phyloP scores from a whole-genome alignment of 176 grass and related monocot genomes.

The Phoenix dactylifera region DNA sequence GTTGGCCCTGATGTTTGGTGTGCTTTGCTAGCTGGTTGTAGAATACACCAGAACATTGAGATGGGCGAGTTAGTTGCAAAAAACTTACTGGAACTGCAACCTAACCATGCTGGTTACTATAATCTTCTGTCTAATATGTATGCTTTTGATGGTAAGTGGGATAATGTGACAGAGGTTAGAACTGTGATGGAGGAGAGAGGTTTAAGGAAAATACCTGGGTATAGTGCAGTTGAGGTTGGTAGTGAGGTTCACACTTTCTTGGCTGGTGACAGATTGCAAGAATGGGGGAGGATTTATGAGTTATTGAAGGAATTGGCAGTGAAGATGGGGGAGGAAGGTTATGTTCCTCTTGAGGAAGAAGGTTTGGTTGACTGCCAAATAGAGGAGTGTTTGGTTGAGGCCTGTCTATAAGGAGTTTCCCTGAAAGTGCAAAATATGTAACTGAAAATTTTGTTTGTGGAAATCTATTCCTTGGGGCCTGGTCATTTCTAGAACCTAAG shows the following conservation, averaged over 20 bases:
- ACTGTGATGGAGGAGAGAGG: conserved; percentile 24
- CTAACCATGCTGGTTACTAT: conserved; percentile 49
- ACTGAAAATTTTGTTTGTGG: too few species aligned
- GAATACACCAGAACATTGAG: conserved; percentile 26
- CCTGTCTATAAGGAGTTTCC: neutral
- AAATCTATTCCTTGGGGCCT: too few species aligned
- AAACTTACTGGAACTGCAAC: conserved; percentile 26
- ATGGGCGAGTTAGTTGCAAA: conserved; percentile 31
- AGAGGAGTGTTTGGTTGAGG: neutral
- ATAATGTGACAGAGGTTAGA: conserved; percentile 27
- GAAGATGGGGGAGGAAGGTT: neutral
- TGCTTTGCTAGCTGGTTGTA: conserved; percentile 61
- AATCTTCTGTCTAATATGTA: conserved; percentile 52
- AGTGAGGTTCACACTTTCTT: conserved; percentile 12
- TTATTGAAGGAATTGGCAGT: conserved; percentile 5
- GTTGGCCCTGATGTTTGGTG: conserved; percentile 43
- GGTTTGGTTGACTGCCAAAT: neutral
- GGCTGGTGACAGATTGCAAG: conserved; percentile 7
- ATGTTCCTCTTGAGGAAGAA: neutral
- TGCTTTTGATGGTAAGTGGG: conserved; percentile 54
- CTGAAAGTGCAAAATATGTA: too few species aligned
- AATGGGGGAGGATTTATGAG: neutral
- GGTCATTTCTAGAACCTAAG: too few species aligned
- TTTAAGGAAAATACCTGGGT: conserved; percentile 34
- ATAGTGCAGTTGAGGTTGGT: conserved; percentile 28